Base-by-base conservation (phyloP, 2,329 filamentous ascomycete species). In the Cladosporium sp. region DNA sequence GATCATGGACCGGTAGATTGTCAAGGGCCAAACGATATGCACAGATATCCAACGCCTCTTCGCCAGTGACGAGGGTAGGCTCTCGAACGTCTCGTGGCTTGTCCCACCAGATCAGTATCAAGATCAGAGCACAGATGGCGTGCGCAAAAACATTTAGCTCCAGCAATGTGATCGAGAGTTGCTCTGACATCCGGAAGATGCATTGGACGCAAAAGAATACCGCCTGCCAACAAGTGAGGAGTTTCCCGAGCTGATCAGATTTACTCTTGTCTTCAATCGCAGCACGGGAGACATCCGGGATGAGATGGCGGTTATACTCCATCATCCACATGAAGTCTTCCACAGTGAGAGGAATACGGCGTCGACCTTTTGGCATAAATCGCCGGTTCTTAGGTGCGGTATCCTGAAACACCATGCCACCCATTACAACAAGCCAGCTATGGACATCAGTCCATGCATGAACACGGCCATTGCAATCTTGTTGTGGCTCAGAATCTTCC, bases 111-210 rank as follows among this genome's bases (percentile, higher is more conserved):
- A 67, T 22, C 1, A 59, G 7, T 38, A 63, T 65, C 4, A 62
- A 60, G 7, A 64, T n/a, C 7, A 65, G 39, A 15, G 65, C 60
- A 36, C 60, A 67, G 5, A 66, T 12, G 12, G 60, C 60, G 38
- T 67, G 64, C 4, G 45, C 64, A 47, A 65, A 64, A 4, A 62
- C 62, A 39, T 67, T 65, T 22, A 67, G 51, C 40, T 67, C 65
- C 17, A 67, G 59, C 8, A 66, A 34, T 20, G 49, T 64, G 20
- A 66, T 60, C 8, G 63, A 51, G 9, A 62, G 40, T 2, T 38
- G 50, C 28, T 65, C 59, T 1, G 51, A 30, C 15, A 65, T 19
- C 9, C 66, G 55, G 3, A 55, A 34, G 8, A 63, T 49, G 25
- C 59, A 64, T 15, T 65, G 60, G 7, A 64, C 19, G 36, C 63